These are phyloP conservation scores for Draba incana DNA, from an alignment of 345 rosid genomes.

Conservation along the genomic window DNA sequence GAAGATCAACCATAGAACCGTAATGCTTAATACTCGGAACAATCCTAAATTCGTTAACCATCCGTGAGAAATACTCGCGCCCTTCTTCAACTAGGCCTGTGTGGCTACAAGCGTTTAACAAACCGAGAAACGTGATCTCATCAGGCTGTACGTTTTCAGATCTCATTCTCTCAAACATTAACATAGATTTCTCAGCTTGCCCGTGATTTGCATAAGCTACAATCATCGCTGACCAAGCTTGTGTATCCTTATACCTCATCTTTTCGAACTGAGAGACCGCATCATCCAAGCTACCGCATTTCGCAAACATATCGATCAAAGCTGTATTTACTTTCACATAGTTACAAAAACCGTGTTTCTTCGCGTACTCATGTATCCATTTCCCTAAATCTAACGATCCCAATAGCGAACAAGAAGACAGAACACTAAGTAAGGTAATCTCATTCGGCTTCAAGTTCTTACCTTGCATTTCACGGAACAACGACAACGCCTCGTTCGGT, in stretches of 20 bases:
- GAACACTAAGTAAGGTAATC: slow-evolving; percentile 73
- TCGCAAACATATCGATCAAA: slow-evolving; percentile 84
- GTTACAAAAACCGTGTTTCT: slow-evolving; percentile 52
- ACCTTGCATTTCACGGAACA: slow-evolving; percentile 73
- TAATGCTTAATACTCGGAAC: slow-evolving; percentile 72
- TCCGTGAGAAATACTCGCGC: slow-evolving; percentile 51
- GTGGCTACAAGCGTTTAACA: slow-evolving; percentile 84
- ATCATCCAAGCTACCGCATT: slow-evolving; percentile 85
- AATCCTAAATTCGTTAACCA: slow-evolving; percentile 53
- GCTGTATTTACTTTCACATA: slow-evolving; percentile 77
- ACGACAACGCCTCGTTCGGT: slow-evolving; percentile 71
- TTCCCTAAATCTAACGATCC: slow-evolving; percentile 85
- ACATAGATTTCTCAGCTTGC: slow-evolving; percentile 59
- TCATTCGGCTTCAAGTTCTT: slow-evolving; percentile 63
- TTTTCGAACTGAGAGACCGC: slow-evolving; percentile 60
- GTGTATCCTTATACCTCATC: slow-evolving; percentile 67
- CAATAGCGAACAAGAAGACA: slow-evolving; percentile 79
- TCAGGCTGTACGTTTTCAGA: slow-evolving; percentile 56
- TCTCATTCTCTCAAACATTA: slow-evolving; percentile 64
- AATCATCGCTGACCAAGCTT: slow-evolving; percentile 87
- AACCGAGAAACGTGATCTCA: slow-evolving; percentile 76
- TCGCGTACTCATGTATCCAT: slow-evolving; percentile 80
- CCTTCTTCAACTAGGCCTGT: slow-evolving; percentile 77
- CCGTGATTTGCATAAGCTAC: slow-evolving; percentile 88
- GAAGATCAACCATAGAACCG: slow-evolving; percentile 90